These are phyloP conservation scores for Trichomonas vaginalis DNA, from an alignment of 208 protist species.

Conservation along the genomic window DNA sequence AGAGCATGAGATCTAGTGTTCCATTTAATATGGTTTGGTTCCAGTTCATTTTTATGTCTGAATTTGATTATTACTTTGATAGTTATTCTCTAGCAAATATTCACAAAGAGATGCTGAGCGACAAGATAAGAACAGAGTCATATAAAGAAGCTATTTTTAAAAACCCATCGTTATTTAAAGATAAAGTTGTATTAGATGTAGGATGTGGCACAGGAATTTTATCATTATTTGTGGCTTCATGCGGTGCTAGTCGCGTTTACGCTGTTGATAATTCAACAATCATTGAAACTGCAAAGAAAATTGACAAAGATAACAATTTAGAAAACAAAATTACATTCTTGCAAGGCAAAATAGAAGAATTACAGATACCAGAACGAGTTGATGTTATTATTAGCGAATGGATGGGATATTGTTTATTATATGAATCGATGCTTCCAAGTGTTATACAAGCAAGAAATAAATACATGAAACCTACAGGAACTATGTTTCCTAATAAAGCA, in stretches of 20 bases:
- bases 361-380: constrained; percentile 32
- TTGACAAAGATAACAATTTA: constrained; percentile 56
- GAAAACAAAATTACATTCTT: constrained; percentile 39
- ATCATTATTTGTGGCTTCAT: constrained; percentile 75
- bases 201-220: constrained; percentile 92
- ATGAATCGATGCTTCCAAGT: constrained; percentile 48
- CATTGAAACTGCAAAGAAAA: constrained; percentile 16
- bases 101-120: constrained; percentile 86
- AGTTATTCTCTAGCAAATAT: constrained; percentile 8
- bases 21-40: too few relatives aligned
- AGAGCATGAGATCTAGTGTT: too few relatives aligned
- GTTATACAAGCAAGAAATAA: constrained; percentile 40
- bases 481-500: constrained; percentile 36
- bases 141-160: constrained; percentile 80
- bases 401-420: constrained; percentile 47
- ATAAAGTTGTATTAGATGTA: constrained; percentile 71
- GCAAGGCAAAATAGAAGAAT: constrained; percentile 32
- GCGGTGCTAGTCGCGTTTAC: constrained; percentile 73
- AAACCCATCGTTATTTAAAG: constrained; percentile 74
- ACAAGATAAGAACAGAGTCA: constrained; percentile 75
- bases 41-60: neutral
- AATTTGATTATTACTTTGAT: constrained; percentile 13
- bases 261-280: constrained; percentile 46
- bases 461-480: constrained; percentile 32
- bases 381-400: constrained; percentile 49